A percentile compares a stretch with the other conserved stretches of the same genome.
phyloP scores from a whole-genome alignment of 768 basidiomycete species.

The Myochromella boudieri region DNA sequence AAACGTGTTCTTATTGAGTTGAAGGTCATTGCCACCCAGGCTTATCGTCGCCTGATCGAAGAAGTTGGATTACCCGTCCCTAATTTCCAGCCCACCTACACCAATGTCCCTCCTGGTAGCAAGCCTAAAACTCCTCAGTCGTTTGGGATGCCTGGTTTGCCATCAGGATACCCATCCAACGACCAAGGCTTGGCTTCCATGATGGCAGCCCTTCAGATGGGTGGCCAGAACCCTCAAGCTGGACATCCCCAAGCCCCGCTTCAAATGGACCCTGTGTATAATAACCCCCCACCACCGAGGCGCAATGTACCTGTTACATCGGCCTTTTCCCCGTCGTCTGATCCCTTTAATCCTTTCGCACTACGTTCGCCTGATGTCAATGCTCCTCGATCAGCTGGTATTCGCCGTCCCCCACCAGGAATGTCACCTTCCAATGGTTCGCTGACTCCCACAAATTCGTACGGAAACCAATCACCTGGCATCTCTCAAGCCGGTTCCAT shows the following conservation, averaged over 20 bases:
- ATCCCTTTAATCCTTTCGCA: slow-evolving; percentile 54
- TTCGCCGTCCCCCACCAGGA: slow-evolving; percentile 46
- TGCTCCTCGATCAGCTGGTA: slow-evolving; percentile 43
- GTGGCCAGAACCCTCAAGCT: slow-evolving; percentile 81
- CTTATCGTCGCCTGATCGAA: slow-evolving; percentile 90
- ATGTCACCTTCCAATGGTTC: slow-evolving; percentile 47
- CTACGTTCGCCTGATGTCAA: slow-evolving; percentile 43
- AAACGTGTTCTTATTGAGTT: slow-evolving; percentile 88
- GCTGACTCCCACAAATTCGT: slow-evolving; percentile 38
- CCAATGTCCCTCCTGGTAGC: slow-evolving; percentile 59
- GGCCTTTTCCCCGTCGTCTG: slow-evolving; percentile 39
- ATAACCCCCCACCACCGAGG: slow-evolving; percentile 36
- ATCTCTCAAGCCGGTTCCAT: slow-evolving; percentile 55
- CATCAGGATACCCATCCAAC: slow-evolving; percentile 77
- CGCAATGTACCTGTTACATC: slow-evolving; percentile 33
- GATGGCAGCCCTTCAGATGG: slow-evolving; percentile 93
- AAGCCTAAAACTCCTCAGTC: slow-evolving; percentile 60
- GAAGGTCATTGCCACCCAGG: slow-evolving; percentile 92
- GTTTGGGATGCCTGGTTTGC: slow-evolving; percentile 72
- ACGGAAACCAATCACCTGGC: slow-evolving; percentile 61
- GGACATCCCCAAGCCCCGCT: slow-evolving; percentile 61
- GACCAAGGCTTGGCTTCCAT: slow-evolving; percentile 87
- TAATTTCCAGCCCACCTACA: slow-evolving; percentile 81
- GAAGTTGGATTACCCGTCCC: slow-evolving; percentile 92
- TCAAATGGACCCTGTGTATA: slow-evolving; percentile 67